phyloP scores from a whole-genome alignment of 306 rosid species.

The Sindora glabra region DNA sequence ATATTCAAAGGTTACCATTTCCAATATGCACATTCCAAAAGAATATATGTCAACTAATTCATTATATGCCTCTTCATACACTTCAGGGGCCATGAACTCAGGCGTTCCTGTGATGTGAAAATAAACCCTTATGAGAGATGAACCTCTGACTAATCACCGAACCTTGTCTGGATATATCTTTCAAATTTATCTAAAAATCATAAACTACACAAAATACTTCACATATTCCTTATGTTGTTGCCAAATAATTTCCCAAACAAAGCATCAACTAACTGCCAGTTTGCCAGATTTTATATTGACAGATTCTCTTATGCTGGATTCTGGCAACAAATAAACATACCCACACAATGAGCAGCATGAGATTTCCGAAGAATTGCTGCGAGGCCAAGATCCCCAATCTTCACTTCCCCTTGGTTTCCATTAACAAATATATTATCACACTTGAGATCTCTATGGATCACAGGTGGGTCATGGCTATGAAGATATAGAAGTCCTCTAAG shows the following conservation, averaged over 20 bases:
- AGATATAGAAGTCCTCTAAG: slow-evolving; percentile 79
- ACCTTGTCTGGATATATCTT: slow-evolving; percentile 9
- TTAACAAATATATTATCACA: slow-evolving; percentile 89
- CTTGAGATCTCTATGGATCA: slow-evolving; percentile 96
- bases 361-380: slow-evolving; percentile 88
- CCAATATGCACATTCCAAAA: slow-evolving; percentile 93
- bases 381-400: slow-evolving; percentile 94
- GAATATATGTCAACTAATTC: slow-evolving; percentile 95
- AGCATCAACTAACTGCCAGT: slow-evolving; percentile 12
- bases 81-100: slow-evolving; percentile 98
- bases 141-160: slow-evolving; percentile 6
- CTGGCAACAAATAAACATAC: slow-evolving; percentile 31
- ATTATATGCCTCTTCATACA: slow-evolving; percentile 81
- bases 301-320: background rate
- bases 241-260: slow-evolving; percentile 6
- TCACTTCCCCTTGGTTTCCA: slow-evolving; percentile 96
- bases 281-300: background rate
- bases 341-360: slow-evolving; percentile 87
- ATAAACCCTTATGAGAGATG: background rate
- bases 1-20: slow-evolving; percentile 92
- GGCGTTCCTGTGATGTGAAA: slow-evolving; percentile 78
- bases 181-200: background rate
- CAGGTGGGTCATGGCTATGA: slow-evolving; percentile 88
- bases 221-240: background rate
- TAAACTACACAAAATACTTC: background rate